Percentiles rank a stretch among this genome's conserved stretches.
Evolutionary conservation across 768 basidiomycete species (phyloP).

Genomic region (Sarcodon aspratus): DNA sequence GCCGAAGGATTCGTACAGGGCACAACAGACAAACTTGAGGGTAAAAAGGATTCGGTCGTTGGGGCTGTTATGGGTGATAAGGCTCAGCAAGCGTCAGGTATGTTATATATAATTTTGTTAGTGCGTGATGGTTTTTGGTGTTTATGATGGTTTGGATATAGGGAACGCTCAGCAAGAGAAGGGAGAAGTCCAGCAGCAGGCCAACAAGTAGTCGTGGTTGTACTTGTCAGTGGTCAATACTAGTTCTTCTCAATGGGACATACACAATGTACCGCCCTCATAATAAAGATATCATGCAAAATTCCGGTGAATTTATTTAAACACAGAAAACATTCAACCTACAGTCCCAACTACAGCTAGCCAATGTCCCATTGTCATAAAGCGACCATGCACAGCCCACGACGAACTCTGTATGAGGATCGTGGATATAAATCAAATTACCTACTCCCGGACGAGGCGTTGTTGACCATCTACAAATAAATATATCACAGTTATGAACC

Average conservation of each 20-base stretch:
- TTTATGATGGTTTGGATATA: constrained; percentile 9
- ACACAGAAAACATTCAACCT: constrained; percentile 68
- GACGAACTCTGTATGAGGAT: constrained; percentile 91
- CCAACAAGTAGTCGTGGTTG: constrained; percentile 31
- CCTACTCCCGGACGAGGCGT: constrained; percentile 35
- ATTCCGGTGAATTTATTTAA: constrained; percentile 11
- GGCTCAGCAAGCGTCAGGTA: constrained; percentile 37
- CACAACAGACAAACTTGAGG: constrained; percentile 27
- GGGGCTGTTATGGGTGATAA: constrained; percentile 48
- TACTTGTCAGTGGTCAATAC: background rate
- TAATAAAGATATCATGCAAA: no score
- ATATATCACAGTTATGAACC: background rate
- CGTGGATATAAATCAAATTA: constrained; percentile 60
- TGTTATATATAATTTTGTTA: constrained; percentile 6
- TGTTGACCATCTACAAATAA: constrained; percentile 53
- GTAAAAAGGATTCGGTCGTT: constrained; percentile 42
- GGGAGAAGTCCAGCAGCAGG: constrained; percentile 39
- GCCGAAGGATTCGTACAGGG: constrained; percentile 42
- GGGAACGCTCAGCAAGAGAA: constrained; percentile 46
- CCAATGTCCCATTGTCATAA: constrained; percentile 77
- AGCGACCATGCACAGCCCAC: constrained; percentile 89
- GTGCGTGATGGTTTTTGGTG: background rate
- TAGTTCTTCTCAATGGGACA: background rate
- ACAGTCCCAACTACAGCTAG: constrained; percentile 90
- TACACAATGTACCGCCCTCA: no score